phyloP scores from a whole-genome alignment of 2,329 filamentous ascomycete genomes.

The Penicillium sp. region DNA sequence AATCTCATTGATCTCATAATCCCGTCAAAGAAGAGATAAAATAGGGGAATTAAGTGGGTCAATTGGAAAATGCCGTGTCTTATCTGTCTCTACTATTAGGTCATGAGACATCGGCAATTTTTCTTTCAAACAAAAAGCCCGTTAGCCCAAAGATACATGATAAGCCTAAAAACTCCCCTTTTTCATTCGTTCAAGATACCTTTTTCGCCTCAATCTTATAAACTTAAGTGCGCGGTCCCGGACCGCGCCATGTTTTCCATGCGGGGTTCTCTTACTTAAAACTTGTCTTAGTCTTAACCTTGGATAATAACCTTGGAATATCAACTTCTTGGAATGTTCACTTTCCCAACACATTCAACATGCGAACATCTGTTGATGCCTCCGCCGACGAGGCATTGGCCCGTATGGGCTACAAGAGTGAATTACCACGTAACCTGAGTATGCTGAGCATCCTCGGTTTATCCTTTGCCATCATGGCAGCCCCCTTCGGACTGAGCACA shows the following conservation, averaged over 20 bases:
- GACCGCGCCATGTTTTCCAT: slow-evolving; percentile 23
- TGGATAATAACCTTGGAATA: neutral
- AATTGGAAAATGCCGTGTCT: neutral
- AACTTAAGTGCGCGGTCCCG: slow-evolving; percentile 19
- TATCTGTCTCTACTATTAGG: neutral
- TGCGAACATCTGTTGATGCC: slow-evolving; percentile 28
- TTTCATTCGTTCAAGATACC: slow-evolving; percentile 2
- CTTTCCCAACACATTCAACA: slow-evolving; percentile 14
- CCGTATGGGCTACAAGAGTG: slow-evolving; percentile 66
- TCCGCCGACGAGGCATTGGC: slow-evolving; percentile 60
- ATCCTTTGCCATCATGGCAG: slow-evolving; percentile 74
- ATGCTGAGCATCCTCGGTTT: slow-evolving; percentile 69
- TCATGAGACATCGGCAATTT: neutral
- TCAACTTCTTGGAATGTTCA: neutral
- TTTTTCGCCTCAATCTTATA: neutral
- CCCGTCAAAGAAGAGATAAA: neutral
- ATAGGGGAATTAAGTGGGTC: neutral
- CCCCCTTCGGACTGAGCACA: slow-evolving; percentile 65
- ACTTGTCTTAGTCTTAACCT: neutral
- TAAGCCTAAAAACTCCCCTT: neutral
- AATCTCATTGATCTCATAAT: neutral
- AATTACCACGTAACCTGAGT: slow-evolving; percentile 64
- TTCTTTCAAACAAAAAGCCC: neutral
- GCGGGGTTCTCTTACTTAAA: slow-evolving; percentile 18
- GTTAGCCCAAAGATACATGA: neutral